Evolutionary conservation across 352 stramenopile genomes (phyloP).

Genomic region (Globisporangium nodosum): DNA sequence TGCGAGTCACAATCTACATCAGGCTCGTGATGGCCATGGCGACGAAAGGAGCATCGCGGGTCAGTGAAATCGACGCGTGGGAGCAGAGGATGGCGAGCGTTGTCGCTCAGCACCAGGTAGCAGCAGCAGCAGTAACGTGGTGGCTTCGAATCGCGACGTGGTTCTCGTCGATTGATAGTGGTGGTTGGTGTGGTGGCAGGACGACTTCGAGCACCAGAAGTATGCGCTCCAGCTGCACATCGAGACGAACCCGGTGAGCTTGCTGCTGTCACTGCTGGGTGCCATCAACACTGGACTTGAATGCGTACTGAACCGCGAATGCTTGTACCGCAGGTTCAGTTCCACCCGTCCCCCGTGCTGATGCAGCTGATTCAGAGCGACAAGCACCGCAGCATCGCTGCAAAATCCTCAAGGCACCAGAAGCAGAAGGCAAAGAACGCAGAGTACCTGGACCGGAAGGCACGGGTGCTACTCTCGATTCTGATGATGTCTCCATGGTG

Average conservation of each 20-base stretch:
- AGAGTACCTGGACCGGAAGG: conserved; percentile 53
- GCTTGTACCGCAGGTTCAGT: conserved; percentile 23
- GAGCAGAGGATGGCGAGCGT: background rate
- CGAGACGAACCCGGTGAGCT: conserved; percentile 38
- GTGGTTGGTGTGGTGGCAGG: conserved; percentile 3
- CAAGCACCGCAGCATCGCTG: conserved; percentile 12
- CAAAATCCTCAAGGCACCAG: conserved; percentile 19
- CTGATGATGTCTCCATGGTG: background rate
- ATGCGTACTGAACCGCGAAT: background rate
- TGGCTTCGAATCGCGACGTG: too few relatives aligned
- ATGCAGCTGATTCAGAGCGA: conserved; percentile 36
- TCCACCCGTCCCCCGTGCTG: conserved; percentile 49
- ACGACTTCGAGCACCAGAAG: conserved; percentile 32
- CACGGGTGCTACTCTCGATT: conserved; percentile 1
- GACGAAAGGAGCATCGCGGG: background rate
- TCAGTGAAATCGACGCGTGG: background rate
- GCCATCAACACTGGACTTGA: background rate
- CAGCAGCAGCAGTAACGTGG: too few relatives aligned
- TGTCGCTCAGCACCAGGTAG: conserved; percentile 2
- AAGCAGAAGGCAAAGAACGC: conserved; percentile 27
- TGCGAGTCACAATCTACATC: background rate
- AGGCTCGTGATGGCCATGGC: background rate
- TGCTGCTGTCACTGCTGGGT: background rate
- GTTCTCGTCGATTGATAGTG: background rate
- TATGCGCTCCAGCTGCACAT: conserved; percentile 37